Base-by-base conservation (phyloP, 768 basidiomycete species). In the Strobilomyces confusus region DNA sequence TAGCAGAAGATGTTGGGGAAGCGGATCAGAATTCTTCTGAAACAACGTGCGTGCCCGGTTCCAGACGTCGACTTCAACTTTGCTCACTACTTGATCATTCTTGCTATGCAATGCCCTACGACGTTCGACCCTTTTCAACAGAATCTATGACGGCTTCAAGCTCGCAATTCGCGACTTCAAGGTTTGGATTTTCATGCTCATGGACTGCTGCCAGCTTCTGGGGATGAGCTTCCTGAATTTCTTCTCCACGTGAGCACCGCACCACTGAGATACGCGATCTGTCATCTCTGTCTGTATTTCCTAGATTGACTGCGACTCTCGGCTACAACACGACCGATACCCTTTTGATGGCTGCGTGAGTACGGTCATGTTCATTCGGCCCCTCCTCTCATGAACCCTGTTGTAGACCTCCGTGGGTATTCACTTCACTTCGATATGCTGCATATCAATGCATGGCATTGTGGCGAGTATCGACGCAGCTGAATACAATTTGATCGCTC, bases 381-480 rank as follows among this genome's bases (percentile, higher is more conserved):
- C 29, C 29, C 17, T 34, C 17, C 15, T 5, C 15, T 36, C 17
- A 36, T 6, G 6, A 7, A n/a, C 12, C 34, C 15, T 15, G 34
- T 7, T 15, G 6, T 15, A 36, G 34, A 4, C 34, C 34, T 17
- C 34, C 34, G 34, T 36, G 34, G 34, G 34, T 36, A 15, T 36
- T 82, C 17, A 72, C 81, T 36, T 82, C 17, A 72, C 81, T 2
- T 73, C 79, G 2, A 66, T 80, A 34, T 64, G 77, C 1, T 80
- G 78, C 54, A 72, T 75, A 48, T 77, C 19, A 82, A 75, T 58
- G 82, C 82, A 2, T 78, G 79, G 77, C 73, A 84, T 60, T 78
- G 80, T 14, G 77, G 77, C 71, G 47, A 45, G 47, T 44, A 29
- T 9, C n/a, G 22, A 20, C 9, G 2, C n/a, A 32, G 7, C 20